Conservation (phyloP, 2,329 filamentous ascomycete species). For the Hymenoscyphus scutula region DNA sequence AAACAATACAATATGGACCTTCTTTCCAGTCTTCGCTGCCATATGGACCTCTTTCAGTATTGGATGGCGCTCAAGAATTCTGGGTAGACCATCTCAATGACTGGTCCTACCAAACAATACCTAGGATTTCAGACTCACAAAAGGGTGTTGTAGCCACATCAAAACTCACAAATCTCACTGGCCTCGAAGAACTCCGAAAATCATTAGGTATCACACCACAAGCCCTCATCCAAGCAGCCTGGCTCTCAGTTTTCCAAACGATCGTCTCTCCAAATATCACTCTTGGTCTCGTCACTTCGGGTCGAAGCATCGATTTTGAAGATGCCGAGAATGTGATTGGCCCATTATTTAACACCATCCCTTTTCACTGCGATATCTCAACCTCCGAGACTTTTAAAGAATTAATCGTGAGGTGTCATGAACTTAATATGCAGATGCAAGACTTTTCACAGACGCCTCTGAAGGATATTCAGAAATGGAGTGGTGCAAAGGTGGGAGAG, state of each 20-base stretch:
- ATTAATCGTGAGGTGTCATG: conserved; percentile 63
- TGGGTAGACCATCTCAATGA: conserved; percentile 50
- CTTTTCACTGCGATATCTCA: conserved; percentile 56
- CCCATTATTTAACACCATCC: conserved; percentile 87
- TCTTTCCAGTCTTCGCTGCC: conserved; percentile 66
- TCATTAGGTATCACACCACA: conserved; percentile 73
- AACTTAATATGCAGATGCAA: conserved; percentile 65
- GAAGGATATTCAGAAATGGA: conserved; percentile 79
- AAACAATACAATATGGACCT: conserved; percentile 41
- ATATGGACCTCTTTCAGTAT: conserved; percentile 61
- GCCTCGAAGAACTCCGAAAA: conserved; percentile 53
- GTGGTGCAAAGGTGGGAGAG: conserved; percentile 47
- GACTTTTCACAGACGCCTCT: conserved; percentile 77
- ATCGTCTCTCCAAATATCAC: conserved; percentile 42
- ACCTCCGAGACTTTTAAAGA: conserved; percentile 54
- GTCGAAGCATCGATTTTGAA: conserved; percentile 67
- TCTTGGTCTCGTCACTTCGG: conserved; percentile 77
- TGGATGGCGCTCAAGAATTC: conserved; percentile 55
- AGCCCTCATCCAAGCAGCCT: conserved; percentile 72
- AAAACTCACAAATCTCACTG: conserved; percentile 38
- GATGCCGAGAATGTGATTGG: conserved; percentile 68
- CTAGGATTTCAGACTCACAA: neutral
- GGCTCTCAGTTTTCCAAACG: conserved; percentile 61
- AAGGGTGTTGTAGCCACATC: conserved; percentile 30
- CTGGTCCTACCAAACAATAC: conserved; percentile 25